Percentiles rank a stretch among this genome's conserved stretches.
Evolutionary conservation across 352 stramenopile genomes (phyloP).

Genomic region (Phytophthora idaei): DNA sequence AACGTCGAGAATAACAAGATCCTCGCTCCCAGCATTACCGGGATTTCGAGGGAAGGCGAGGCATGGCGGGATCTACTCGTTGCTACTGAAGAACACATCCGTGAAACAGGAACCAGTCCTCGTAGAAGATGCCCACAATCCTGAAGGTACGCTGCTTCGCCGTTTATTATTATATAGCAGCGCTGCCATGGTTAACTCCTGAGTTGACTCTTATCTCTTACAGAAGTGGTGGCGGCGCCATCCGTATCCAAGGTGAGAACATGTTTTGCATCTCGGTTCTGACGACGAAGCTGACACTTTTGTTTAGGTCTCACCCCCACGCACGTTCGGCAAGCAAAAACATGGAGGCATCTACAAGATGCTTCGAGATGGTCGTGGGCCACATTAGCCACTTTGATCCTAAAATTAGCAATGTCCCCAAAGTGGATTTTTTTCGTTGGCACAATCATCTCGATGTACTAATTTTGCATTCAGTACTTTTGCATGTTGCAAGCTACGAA

Average conservation of each 20-base stretch:
- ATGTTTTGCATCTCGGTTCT: background rate
- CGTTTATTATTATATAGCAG: background rate
- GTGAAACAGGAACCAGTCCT: conserved; percentile 58
- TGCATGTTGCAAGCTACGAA: background rate
- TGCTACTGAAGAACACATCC: conserved; percentile 69
- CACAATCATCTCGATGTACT: background rate
- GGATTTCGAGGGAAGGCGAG: conserved; percentile 61
- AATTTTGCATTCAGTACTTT: background rate
- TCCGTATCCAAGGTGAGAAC: conserved; percentile 29
- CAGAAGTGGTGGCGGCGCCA: conserved; percentile 7
- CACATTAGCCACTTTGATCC: conserved; percentile 9
- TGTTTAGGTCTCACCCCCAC: conserved; percentile 35
- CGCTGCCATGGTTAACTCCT: background rate
- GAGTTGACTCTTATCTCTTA: background rate
- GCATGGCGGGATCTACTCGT: conserved; percentile 80
- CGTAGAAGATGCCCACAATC: conserved; percentile 50
- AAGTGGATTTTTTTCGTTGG: background rate
- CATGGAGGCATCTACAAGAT: conserved; percentile 80
- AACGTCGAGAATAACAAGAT: conserved; percentile 20
- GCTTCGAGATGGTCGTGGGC: conserved; percentile 38
- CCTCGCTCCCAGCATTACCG: conserved; percentile 23
- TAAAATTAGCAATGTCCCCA: background rate
- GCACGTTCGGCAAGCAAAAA: conserved; percentile 49
- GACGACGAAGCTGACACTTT: conserved; percentile 4
- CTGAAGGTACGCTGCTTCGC: conserved; percentile 10